phyloP scores from a whole-genome alignment of 1,284 basidiomycete species.

The Dichomitus squalens region DNA sequence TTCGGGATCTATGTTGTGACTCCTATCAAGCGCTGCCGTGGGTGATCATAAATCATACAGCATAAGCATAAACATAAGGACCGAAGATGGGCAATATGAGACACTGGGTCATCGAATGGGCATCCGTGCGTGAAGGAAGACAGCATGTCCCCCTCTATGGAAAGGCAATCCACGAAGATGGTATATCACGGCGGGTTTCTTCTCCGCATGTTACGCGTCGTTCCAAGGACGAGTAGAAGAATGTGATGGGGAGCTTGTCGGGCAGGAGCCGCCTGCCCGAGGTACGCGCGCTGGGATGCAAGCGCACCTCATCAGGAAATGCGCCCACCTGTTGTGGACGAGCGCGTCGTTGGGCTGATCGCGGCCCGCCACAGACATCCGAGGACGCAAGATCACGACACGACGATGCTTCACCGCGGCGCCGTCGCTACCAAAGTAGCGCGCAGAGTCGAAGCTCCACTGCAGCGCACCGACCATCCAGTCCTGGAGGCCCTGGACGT shows the following conservation, averaged over 20 bases:
- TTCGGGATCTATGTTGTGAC: background rate
- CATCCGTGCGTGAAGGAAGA: background rate
- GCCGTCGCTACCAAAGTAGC: constrained; percentile 36
- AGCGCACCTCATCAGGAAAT: constrained; percentile 3
- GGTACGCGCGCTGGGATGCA: constrained; percentile 4
- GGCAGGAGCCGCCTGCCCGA: background rate
- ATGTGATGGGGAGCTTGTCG: background rate
- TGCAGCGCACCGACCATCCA: constrained; percentile 37
- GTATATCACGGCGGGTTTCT: background rate
- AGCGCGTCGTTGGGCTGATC: background rate
- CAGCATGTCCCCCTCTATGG: background rate
- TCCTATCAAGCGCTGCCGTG: background rate
- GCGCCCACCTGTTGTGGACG: background rate
- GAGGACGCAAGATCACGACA: constrained; percentile 31
- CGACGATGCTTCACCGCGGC: constrained; percentile 30
- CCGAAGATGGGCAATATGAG: background rate
- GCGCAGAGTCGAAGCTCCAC: constrained; percentile 36
- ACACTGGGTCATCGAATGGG: background rate
- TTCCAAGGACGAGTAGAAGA: background rate
- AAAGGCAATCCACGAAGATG: background rate
- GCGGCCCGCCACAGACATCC: constrained; percentile 4
- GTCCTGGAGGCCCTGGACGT: constrained; percentile 33
- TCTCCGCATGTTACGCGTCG: background rate
- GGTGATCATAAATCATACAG: background rate
- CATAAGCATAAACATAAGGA: constrained; percentile 1